Percentiles rank a stretch among this genome's conserved stretches.
Evolutionary conservation across 2,329 filamentous ascomycete species (phyloP).

Genomic region (Arthroderma uncinatum): DNA sequence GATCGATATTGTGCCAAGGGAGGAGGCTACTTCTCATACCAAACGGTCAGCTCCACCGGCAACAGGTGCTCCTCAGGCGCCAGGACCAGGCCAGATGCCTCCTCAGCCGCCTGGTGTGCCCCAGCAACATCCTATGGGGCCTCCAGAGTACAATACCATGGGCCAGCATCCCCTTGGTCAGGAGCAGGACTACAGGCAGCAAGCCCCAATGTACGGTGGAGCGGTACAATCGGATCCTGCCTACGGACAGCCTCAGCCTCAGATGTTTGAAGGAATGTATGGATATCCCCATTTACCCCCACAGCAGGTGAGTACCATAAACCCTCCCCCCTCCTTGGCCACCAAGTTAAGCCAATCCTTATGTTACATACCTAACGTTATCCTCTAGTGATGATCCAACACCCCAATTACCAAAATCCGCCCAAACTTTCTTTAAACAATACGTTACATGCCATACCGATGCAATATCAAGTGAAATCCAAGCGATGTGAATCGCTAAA

Average conservation of each 20-base stretch:
- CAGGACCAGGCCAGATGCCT: slow-evolving; percentile 32
- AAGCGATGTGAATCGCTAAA: not conserved
- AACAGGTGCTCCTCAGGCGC: slow-evolving; percentile 7
- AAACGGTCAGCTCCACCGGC: slow-evolving; percentile 51
- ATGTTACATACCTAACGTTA: not conserved
- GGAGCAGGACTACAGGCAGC: slow-evolving; percentile 69
- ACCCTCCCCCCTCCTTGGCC: not conserved
- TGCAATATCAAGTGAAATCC: slow-evolving; percentile 3
- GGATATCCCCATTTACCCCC: slow-evolving; percentile 67
- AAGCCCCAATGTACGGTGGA: slow-evolving; percentile 64
- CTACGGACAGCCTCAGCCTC: slow-evolving; percentile 62
- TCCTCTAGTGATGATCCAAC: not conserved
- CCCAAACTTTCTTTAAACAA: not conserved
- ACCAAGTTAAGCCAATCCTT: not conserved
- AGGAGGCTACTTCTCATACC: slow-evolving; percentile 76
- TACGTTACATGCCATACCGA: not conserved
- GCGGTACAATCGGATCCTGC: slow-evolving; percentile 64
- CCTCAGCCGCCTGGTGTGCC: slow-evolving; percentile 33
- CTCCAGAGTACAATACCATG: slow-evolving; percentile 49
- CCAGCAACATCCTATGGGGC: slow-evolving; percentile 46
- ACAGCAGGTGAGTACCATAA: slow-evolving; percentile 55
- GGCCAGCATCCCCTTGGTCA: slow-evolving; percentile 52
- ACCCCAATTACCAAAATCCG: not conserved
- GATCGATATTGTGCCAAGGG: slow-evolving; percentile 94
- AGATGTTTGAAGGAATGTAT: slow-evolving; percentile 86